Evolutionary conservation across 805 yeast species (phyloP).

Genomic region (Kuraishia floccosa): DNA sequence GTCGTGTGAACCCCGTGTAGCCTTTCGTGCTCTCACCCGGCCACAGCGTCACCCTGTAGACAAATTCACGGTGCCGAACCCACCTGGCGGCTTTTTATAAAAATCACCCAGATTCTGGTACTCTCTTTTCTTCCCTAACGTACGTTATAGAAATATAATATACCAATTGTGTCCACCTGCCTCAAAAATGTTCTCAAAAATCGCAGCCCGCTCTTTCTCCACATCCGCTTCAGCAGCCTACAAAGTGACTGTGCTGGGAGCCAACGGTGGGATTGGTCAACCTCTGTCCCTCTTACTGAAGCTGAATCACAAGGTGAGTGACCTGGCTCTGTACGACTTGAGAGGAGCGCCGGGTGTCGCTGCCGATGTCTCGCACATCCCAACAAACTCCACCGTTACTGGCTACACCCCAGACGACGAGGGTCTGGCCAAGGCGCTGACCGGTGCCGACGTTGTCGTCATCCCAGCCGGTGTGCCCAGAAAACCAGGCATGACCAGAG

Average conservation of each 20-base stretch:
- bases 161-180: too few relatives aligned
- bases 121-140: too few relatives aligned
- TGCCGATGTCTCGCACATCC: slow-evolving; percentile 88
- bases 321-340: slow-evolving; percentile 78
- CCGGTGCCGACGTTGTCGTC: slow-evolving; percentile 75
- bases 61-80: too few relatives aligned
- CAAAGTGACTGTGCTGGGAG: slow-evolving; percentile 75
- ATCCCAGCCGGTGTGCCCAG: slow-evolving; percentile 98
- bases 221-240: slow-evolving; percentile 55
- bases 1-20: too few relatives aligned
- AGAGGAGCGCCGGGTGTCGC: slow-evolving; percentile 96
- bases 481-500: slow-evolving; percentile 99
- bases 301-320: slow-evolving; percentile 80
- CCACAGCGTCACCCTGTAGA: too few relatives aligned
- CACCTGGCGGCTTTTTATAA: too few relatives aligned
- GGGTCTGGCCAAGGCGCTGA: slow-evolving; percentile 58
- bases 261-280: slow-evolving; percentile 94
- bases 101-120: too few relatives aligned
- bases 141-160: too few relatives aligned
- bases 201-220: slow-evolving; percentile 44
- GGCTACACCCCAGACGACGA: slow-evolving; percentile 82
- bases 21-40: too few relatives aligned
- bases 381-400: slow-evolving; percentile 80
- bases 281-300: slow-evolving; percentile 77
- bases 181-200: slow-evolving; percentile 26